Evolutionary conservation across 208 protist species (phyloP), one percentile per base, ranked within the genome.

Genomic region (Acanthamoeba castellanii): DNA sequence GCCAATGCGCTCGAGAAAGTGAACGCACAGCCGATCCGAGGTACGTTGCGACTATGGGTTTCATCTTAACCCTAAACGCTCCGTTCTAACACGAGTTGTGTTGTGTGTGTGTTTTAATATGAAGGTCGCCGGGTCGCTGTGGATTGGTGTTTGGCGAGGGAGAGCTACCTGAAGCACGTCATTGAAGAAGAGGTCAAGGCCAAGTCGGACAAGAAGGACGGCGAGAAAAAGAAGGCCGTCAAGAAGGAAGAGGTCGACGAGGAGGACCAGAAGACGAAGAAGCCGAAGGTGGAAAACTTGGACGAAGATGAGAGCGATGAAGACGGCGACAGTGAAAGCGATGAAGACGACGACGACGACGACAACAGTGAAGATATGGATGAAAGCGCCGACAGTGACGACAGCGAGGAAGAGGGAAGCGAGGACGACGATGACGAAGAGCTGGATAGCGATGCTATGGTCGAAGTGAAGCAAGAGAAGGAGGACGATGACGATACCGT

Each of bases 1-100:
- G 94, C 95, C 50, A 2, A 50, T 18, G 98, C 98, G 25, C 97
- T 98, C 20, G 82, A 59, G 72, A 64, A 95, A 27, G 98, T 98
- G 97, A 98, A 98, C 94, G 97, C 96, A 5, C 47, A 89, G 32
- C 82, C n/a, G 47, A 89, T 89, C 42, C 34, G 47, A 52, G 81
- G 81, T 64, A 22, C 25, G 32, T 37, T 4, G 50, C 6, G 50
- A 55, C 50, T 1, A 55, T 45, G n/a, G n/a, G 3, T 42, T 42
- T 42, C 52, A 7, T 13, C 55, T 61, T 22, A 5, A 2, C 55
- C 55, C 55, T 13, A 22, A 1, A 13, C 16, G 55, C 1, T 22
- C 6, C 5, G 55, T 61, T 22, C 55, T 22, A 1, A 61, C 5
- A 22, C 55, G 16, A 61, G 16, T 25, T 5, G 55, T 61, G 6